phyloP scores from a whole-genome alignment of 1,284 basidiomycete species.

The Flammula alnicola region DNA sequence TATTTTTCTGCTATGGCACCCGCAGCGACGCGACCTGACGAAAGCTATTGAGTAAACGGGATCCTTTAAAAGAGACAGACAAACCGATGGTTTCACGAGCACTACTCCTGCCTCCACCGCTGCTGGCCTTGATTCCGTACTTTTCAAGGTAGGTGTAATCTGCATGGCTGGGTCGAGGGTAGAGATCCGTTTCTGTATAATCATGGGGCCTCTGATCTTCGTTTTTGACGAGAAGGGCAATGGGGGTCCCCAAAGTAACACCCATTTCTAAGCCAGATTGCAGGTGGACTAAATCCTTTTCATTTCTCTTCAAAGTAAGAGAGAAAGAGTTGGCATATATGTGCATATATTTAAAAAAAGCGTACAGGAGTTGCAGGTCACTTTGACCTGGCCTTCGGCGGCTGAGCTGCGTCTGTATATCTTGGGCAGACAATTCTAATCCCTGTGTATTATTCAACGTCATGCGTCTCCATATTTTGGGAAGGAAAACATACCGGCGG shows the following conservation, averaged over 20 bases:
- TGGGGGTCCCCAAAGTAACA: slow-evolving; percentile 96
- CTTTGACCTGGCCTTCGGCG: slow-evolving; percentile 95
- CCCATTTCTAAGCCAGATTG: slow-evolving; percentile 96
- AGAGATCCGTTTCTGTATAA: slow-evolving; percentile 97
- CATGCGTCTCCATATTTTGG: slow-evolving; percentile 3
- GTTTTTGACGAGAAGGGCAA: slow-evolving; percentile 94
- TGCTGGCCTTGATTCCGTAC: slow-evolving; percentile 97
- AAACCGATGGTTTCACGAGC: slow-evolving; percentile 95
- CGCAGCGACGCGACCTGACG: slow-evolving; percentile 89
- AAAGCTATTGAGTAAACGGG: slow-evolving; percentile 3
- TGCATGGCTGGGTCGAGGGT: slow-evolving; percentile 96
- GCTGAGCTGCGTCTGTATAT: slow-evolving; percentile 93
- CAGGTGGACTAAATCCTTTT: slow-evolving; percentile 94
- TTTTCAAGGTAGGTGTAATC: slow-evolving; percentile 99
- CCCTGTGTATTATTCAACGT: slow-evolving; percentile 59
- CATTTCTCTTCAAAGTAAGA: slow-evolving; percentile 75
- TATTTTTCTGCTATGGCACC: slow-evolving; percentile 99
- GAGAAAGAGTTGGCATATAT: slow-evolving; percentile 9
- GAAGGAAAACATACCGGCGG: slow-evolving; percentile 73
- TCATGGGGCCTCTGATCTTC: slow-evolving; percentile 99
- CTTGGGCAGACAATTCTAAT: slow-evolving; percentile 76
- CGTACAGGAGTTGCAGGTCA: slow-evolving; percentile 91
- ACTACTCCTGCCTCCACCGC: slow-evolving; percentile 92
- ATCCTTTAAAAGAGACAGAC: slow-evolving; percentile 5
- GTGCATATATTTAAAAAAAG: slow-evolving; percentile 20